These are phyloP conservation scores for Bacidia rubella DNA, from an alignment of 495 filamentous ascomycete genomes.

Conservation along the genomic window DNA sequence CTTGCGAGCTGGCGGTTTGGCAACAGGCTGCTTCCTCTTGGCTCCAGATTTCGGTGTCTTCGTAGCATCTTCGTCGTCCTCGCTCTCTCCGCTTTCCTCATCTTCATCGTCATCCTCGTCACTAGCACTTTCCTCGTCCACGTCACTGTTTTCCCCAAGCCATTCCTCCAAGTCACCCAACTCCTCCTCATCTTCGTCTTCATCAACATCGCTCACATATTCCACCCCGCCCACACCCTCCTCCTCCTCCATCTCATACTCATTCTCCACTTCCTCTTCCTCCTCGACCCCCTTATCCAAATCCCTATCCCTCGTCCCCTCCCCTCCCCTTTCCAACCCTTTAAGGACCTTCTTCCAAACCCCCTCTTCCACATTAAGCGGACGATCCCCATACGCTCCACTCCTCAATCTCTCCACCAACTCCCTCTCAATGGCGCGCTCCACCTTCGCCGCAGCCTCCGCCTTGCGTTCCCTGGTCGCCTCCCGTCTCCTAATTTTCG, in stretches of 20 bases:
- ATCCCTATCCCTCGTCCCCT: slow-evolving; percentile 75
- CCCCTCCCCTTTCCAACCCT: slow-evolving; percentile 74
- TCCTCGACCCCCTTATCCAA: slow-evolving; percentile 74
- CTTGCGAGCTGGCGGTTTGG: slow-evolving; percentile 43
- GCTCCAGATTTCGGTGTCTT: slow-evolving; percentile 42
- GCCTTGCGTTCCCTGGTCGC: slow-evolving; percentile 89
- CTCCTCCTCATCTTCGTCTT: slow-evolving; percentile 44
- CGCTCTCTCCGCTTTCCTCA: slow-evolving; percentile 29
- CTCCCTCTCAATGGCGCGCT: slow-evolving; percentile 91
- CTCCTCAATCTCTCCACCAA: slow-evolving; percentile 81
- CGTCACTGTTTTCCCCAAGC: slow-evolving; percentile 49
- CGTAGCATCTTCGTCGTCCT: slow-evolving; percentile 22
- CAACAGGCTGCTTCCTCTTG: slow-evolving; percentile 53
- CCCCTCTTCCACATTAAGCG: slow-evolving; percentile 80
- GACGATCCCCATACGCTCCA: slow-evolving; percentile 89
- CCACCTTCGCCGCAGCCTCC: slow-evolving; percentile 83
- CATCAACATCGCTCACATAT: slow-evolving; percentile 67
- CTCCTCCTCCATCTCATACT: slow-evolving; percentile 50
- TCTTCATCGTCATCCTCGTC: slow-evolving; percentile 37
- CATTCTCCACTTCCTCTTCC: slow-evolving; percentile 58
- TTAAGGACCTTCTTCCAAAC: slow-evolving; percentile 97
- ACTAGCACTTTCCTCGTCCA: slow-evolving; percentile 32
- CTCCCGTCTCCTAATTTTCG: slow-evolving; percentile 81
- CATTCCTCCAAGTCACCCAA: slow-evolving; percentile 64
- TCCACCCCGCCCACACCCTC: slow-evolving; percentile 69